These are phyloP conservation scores for Tarenaya hassleriana DNA, from an alignment of 345 rosid genomes.

Conservation along the genomic window DNA sequence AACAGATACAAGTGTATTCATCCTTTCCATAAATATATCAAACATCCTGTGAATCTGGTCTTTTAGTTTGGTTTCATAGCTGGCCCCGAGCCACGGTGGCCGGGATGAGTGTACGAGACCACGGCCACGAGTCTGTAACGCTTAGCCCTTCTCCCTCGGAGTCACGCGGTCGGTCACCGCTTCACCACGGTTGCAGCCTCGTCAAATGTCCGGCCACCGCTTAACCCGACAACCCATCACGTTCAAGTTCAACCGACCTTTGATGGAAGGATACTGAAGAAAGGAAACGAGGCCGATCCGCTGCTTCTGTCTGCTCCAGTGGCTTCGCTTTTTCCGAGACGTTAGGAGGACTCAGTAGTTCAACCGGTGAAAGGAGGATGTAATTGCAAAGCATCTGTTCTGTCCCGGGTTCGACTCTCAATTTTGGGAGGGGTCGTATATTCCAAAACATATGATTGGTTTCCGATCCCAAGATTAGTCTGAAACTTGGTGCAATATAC, in stretches of 20 bases:
- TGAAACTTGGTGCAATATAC: no score
- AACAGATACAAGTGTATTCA: no score
- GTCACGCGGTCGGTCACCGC: slow-evolving; percentile 40
- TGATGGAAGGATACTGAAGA: slow-evolving; percentile 55
- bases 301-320: slow-evolving; percentile 61
- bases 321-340: slow-evolving; percentile 77
- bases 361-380: no score
- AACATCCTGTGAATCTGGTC: no score
- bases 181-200: slow-evolving; percentile 28
- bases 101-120: slow-evolving; percentile 88
- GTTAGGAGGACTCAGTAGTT: slow-evolving; percentile 83
- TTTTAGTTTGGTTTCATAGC: no score
- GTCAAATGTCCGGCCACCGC: slow-evolving; percentile 34
- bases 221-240: slow-evolving; percentile 37
- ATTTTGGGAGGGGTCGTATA: no score
- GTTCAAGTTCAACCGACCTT: slow-evolving; percentile 36
- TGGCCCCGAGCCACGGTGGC: slow-evolving; percentile 85
- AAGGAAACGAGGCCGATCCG: slow-evolving; percentile 49
- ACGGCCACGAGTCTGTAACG: slow-evolving; percentile 62
- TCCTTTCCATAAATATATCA: no score
- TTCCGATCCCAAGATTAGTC: no score
- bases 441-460: no score
- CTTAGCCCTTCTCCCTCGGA: slow-evolving; percentile 85
- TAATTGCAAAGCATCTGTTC: no score
- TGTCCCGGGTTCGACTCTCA: no score